Evolutionary conservation across 345 rosid genomes (phyloP).

Genomic region (Theobroma cacao): DNA sequence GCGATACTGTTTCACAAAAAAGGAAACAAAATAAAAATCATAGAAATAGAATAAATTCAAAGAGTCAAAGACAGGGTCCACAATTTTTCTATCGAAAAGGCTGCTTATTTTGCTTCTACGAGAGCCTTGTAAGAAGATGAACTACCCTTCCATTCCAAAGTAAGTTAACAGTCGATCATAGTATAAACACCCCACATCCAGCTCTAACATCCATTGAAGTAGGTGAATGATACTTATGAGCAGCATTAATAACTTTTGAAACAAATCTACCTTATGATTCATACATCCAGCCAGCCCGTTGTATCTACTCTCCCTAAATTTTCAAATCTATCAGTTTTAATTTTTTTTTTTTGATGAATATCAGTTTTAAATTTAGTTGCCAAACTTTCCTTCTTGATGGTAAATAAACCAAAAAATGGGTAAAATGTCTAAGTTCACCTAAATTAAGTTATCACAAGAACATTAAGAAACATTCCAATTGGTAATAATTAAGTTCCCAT

Average conservation of each 20-base stretch:
- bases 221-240: neutral
- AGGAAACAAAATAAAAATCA: neutral
- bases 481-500: neutral
- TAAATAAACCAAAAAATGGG: neutral
- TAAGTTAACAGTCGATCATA: neutral
- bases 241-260: neutral
- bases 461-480: neutral
- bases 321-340: neutral
- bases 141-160: neutral
- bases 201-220: neutral
- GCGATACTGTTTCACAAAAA: neutral
- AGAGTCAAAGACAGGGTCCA: neutral
- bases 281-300: neutral
- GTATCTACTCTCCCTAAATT: neutral
- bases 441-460: neutral
- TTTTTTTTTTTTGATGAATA: too few relatives aligned
- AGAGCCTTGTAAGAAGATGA: neutral
- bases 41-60: neutral
- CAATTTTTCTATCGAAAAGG: neutral
- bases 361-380: neutral
- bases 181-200: neutral
- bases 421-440: neutral
- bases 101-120: neutral
- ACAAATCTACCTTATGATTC: neutral
- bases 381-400: neutral